Evolutionary conservation across 805 yeast genomes (phyloP).

Genomic region (Kluyveromyces dobzhanskii): DNA sequence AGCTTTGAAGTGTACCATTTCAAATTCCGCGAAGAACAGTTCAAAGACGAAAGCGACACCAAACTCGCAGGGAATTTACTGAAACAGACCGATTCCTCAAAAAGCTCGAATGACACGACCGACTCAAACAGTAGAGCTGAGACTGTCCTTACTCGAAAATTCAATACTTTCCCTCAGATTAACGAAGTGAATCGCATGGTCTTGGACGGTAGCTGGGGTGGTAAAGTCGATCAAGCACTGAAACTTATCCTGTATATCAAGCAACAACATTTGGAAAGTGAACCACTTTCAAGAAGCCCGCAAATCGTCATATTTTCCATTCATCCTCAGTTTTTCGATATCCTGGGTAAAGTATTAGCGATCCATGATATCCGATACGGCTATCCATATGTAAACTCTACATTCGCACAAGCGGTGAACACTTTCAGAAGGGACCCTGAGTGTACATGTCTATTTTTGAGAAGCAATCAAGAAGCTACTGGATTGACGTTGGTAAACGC

Average conservation of each 20-base stretch:
- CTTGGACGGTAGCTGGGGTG: constrained; percentile 54
- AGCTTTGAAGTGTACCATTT: constrained; percentile 57
- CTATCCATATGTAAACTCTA: constrained; percentile 34
- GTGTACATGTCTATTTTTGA: constrained; percentile 74
- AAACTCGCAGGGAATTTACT: background rate
- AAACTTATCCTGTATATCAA: constrained; percentile 62
- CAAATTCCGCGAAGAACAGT: constrained; percentile 34
- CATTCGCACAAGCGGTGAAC: constrained; percentile 28
- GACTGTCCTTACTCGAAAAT: constrained; percentile 8
- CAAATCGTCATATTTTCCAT: constrained; percentile 88
- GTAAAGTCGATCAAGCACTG: constrained; percentile 79
- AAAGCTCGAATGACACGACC: background rate
- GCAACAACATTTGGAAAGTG: constrained; percentile 34
- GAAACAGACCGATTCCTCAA: constrained; percentile 4
- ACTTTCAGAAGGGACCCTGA: constrained; percentile 50
- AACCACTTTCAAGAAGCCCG: constrained; percentile 34
- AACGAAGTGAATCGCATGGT: constrained; percentile 38
- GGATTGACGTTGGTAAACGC: constrained; percentile 91
- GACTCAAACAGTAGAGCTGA: background rate
- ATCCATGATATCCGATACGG: constrained; percentile 49
- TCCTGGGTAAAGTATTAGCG: constrained; percentile 58
- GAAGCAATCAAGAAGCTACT: constrained; percentile 81
- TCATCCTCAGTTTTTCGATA: constrained; percentile 66
- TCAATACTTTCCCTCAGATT: constrained; percentile 24
- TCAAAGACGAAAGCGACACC: background rate